Conservation (phyloP, 1,139 yeast genomes). For the Suhomyces maxii region DNA sequence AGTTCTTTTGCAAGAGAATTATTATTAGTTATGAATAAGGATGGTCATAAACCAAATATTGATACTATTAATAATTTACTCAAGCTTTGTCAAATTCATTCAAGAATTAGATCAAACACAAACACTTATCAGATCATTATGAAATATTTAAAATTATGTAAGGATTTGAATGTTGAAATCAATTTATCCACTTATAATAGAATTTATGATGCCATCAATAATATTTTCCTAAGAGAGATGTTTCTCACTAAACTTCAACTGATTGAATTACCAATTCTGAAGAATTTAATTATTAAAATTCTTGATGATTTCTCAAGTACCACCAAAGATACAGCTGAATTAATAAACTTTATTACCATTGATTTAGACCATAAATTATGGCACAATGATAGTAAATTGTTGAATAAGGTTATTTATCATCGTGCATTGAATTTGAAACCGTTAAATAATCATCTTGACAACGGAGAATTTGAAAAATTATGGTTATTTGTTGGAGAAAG, state of each 20-base stretch:
- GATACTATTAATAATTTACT: slow-evolving; percentile 43
- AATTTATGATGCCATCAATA: slow-evolving; percentile 40
- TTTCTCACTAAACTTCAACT: slow-evolving; percentile 34
- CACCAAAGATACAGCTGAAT: slow-evolving; percentile 26
- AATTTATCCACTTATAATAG: slow-evolving; percentile 40
- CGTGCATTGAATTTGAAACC: slow-evolving; percentile 13
- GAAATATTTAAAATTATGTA: slow-evolving; percentile 33
- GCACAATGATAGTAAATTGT: slow-evolving; percentile 31
- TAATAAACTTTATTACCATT: slow-evolving; percentile 34
- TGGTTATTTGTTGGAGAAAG: slow-evolving; percentile 13
- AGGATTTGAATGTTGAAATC: slow-evolving; percentile 28
- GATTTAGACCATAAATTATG: slow-evolving; percentile 34
- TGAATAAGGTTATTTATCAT: slow-evolving; percentile 32
- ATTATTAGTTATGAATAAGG: slow-evolving; percentile 43
- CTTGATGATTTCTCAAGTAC: slow-evolving; percentile 39
- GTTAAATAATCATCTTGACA: background rate
- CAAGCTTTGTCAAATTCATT: slow-evolving; percentile 33
- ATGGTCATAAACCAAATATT: slow-evolving; percentile 42
- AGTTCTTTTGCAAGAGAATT: slow-evolving; percentile 44
- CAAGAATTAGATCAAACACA: slow-evolving; percentile 33
- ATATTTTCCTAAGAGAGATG: slow-evolving; percentile 39
- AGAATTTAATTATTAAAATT: slow-evolving; percentile 29
- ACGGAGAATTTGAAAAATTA: slow-evolving; percentile 13
- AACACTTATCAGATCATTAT: slow-evolving; percentile 33
- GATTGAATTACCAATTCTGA: slow-evolving; percentile 36